Percentiles rank a stretch among this genome's conserved stretches.
phyloP scores from a whole-genome alignment of 148 eudicot genomes.

The Fagopyrum homotropicum region DNA sequence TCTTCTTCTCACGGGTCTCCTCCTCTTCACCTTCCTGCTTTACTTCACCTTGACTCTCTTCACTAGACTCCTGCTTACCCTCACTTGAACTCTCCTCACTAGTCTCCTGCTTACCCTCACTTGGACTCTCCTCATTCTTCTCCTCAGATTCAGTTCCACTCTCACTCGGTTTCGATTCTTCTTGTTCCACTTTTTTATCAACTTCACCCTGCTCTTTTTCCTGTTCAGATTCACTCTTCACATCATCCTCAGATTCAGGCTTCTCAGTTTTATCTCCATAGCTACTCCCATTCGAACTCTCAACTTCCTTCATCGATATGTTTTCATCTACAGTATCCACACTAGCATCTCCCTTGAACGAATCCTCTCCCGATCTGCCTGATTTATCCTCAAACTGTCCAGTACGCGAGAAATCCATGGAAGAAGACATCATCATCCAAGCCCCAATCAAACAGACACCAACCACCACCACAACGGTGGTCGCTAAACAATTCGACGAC shows the following conservation, averaged over 20 bases:
- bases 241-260: conserved; percentile 21
- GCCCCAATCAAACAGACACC: conserved; percentile 50
- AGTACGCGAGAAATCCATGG: conserved; percentile 18
- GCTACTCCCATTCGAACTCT: conserved; percentile 17
- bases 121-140: conserved; percentile 17
- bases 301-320: conserved; percentile 15
- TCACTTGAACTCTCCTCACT: conserved; percentile 16
- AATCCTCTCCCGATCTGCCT: conserved; percentile 26
- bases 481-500: conserved; percentile 29
- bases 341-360: conserved; percentile 20
- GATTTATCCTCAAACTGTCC: conserved; percentile 12
- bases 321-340: conserved; percentile 16
- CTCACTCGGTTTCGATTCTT: conserved; percentile 14
- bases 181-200: conserved; percentile 1
- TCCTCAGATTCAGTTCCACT: conserved; percentile 13
- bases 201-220: conserved; percentile 16
- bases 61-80: background rate
- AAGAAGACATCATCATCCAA: conserved; percentile 52
- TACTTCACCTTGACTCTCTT: conserved; percentile 16
- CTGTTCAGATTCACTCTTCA: conserved; percentile 13
- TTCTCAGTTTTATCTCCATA: conserved; percentile 21
- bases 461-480: conserved; percentile 36
- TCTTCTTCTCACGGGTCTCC: conserved; percentile 12
- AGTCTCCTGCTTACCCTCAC: conserved; percentile 12
- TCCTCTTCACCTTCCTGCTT: conserved; percentile 17